phyloP scores from a whole-genome alignment of 139 green algal genomes.

The Coelastrella sp. region DNA sequence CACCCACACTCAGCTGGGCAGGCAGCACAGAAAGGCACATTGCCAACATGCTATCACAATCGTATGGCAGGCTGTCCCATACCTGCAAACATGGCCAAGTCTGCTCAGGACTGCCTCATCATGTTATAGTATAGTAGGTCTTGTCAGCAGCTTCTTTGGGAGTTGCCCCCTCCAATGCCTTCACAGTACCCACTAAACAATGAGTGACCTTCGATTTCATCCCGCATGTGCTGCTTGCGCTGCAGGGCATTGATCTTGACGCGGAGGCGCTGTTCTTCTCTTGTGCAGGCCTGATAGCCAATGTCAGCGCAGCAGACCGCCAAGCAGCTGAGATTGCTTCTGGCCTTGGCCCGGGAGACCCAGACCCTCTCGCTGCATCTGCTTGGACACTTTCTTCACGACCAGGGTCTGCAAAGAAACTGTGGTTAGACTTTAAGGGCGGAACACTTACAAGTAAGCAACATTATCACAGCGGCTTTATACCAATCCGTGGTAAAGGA shows the following conservation, averaged over 20 bases:
- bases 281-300: conserved; percentile 1
- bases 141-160: too few relatives aligned
- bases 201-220: not conserved
- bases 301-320: not conserved
- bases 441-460: not conserved
- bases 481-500: too few relatives aligned
- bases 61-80: too few relatives aligned
- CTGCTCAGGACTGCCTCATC: too few relatives aligned
- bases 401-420: conserved; percentile 3
- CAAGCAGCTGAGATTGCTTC: conserved; percentile 20
- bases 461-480: too few relatives aligned
- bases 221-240: not conserved
- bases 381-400: conserved; percentile 14
- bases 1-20: too few relatives aligned
- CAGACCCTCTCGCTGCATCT: not conserved
- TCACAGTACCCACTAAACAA: too few relatives aligned
- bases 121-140: too few relatives aligned
- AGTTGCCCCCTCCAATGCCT: too few relatives aligned
- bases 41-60: too few relatives aligned
- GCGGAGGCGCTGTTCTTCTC: not conserved
- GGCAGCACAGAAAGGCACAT: too few relatives aligned
- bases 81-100: too few relatives aligned
- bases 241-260: conserved; percentile 22
- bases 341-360: not conserved
- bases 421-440: conserved; percentile 8